Evolutionary conservation across 805 yeast genomes (phyloP), one percentile per base, ranked within the genome.

Genomic region (Metschnikowia borealis): DNA sequence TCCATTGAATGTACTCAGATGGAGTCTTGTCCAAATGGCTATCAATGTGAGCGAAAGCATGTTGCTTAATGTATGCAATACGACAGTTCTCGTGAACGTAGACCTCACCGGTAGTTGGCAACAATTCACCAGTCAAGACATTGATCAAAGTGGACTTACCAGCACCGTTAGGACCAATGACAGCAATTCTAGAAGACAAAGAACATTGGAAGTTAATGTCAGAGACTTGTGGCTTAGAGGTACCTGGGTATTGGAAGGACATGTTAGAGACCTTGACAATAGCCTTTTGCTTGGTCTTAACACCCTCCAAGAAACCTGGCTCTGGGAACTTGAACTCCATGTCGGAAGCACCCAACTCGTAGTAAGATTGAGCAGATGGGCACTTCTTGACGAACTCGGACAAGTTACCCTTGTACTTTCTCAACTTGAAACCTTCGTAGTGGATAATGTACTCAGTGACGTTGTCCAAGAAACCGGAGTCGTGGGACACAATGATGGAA

Each of bases 231-330:
- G 99, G 99, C 80, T 88, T 90, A 64, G 87, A 54, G 62, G 99
- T 92, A 83, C 99, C 99, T 76, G 96, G 96, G 82, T 94, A 94
- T 85, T 92, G 98, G 97, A 94, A 94, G 66, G 95, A 72, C 96
- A 94, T 91, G 83, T 88, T 83, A 58, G 89, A 79, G 62, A 94
- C 98, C 84, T 94, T 94, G 70, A 94, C 98, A 77, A 94, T 94
- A 72, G 99, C 99, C 83, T 92, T 92, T 81, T 92, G 98, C 83
- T 94, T 94, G 72, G 99, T 94, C 90, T 94, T 94, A 69, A 94
- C 99, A 89, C 99, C 99, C 84, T 94, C 98, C 71, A 94, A 85
- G 96, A 86, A 92, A 88, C 99, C 99, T 77, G 99, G 99, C 80
- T 88, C 97, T 74, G 99, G 99, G 97, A 94, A 94, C 64, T 69